phyloP scores from a whole-genome alignment of 2,329 filamentous ascomycete genomes.

The Fusarium marasasianum region DNA sequence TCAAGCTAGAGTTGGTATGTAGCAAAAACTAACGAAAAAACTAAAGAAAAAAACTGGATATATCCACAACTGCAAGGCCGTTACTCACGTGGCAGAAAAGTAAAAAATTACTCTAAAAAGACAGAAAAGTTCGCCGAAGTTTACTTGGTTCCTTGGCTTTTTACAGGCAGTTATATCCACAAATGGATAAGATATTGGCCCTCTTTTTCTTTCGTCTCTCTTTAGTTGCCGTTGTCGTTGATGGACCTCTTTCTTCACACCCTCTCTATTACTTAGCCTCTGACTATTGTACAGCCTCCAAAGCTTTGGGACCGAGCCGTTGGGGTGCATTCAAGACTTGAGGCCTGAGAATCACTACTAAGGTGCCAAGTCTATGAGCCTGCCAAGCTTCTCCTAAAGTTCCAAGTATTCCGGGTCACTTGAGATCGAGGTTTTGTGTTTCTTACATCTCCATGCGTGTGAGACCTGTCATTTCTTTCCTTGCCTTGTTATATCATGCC shows the following conservation, averaged over 20 bases:
- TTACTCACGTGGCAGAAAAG: slow-evolving; percentile 21
- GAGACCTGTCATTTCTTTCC: background rate
- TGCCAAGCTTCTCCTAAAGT: background rate
- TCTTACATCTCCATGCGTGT: background rate
- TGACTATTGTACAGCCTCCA: background rate
- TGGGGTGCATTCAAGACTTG: background rate
- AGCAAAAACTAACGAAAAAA: too few species aligned
- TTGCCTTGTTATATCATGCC: background rate
- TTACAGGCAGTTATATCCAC: background rate
- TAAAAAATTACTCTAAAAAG: background rate
- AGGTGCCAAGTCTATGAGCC: background rate
- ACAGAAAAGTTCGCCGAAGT: background rate
- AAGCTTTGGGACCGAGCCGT: background rate
- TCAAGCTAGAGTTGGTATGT: background rate
- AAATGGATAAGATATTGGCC: background rate
- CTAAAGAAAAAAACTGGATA: background rate
- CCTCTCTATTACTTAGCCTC: background rate
- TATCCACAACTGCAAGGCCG: slow-evolving; percentile 7
- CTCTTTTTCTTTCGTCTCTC: too few species aligned
- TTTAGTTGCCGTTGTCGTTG: background rate
- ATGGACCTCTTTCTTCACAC: slow-evolving; percentile 13
- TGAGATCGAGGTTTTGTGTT: background rate
- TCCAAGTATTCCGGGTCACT: background rate
- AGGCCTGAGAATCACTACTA: background rate
- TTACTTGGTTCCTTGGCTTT: background rate